Base-by-base conservation (phyloP, 352 stramenopile genomes). In the Phytophthora kernoviae region DNA sequence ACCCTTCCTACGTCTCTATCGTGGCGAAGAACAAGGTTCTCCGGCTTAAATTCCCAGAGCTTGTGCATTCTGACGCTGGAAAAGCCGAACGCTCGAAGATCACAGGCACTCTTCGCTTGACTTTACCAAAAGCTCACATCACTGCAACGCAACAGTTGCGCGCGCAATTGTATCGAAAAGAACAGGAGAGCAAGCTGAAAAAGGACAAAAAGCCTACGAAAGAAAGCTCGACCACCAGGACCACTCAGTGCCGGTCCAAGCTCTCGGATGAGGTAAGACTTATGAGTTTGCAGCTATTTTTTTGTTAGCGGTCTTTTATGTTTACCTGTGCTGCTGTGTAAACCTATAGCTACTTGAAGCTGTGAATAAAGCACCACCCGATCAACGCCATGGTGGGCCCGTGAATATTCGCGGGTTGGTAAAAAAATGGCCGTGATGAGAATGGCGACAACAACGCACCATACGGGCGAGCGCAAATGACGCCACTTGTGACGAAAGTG, bases 1-100 rank as follows among this genome's bases (percentile, higher is more conserved):
- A 98, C 58, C 95, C 95, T 40, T 84, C 77, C 12, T 97, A 97
- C 58, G 88, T 98, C n/a, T 94, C 84, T 17, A 81, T 98, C 11
- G 76, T 98, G 1, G 90, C 96, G 15, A 98, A 98, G 74, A 94
- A 92, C 55, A 98, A 98, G 63, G 55, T 96, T 44, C 50, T 90
- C 8, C 77, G 80, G 1, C 53, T 90, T 15, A 77, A 79, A 22
- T 87, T 88, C 33, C 77, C 76, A 4, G 80, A 87, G 26, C 63
- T 83, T 4, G 75, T 87, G 58, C 70, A 82, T 45, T 87, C 73
- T 1, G 75, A 86, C 42, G 54, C 68, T 7, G 79, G 79, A 15
- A 84, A 73, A 52, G 79, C 79, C 5, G 68, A 86, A 58, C 62
- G 79, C 2, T 87, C 79, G 0, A 85, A 84, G 46, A 54, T 75